Percentiles rank a stretch among this genome's conserved stretches.
These are phyloP conservation scores for Durio zibethinus DNA, from an alignment of 345 rosid genomes.

Conservation along the genomic window DNA sequence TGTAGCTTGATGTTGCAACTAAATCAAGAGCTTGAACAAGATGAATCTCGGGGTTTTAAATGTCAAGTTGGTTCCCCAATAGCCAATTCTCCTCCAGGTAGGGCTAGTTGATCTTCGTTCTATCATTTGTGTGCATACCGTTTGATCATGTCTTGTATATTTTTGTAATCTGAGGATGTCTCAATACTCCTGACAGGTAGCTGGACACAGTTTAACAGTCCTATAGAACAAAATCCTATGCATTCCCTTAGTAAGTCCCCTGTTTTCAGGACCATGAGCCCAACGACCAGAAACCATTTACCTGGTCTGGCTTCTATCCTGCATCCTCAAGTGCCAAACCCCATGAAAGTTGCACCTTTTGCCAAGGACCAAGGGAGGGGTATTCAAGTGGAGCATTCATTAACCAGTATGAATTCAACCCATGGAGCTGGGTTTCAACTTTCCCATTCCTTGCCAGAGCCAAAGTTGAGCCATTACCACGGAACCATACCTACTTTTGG, in stretches of 20 bases:
- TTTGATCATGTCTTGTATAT: neutral
- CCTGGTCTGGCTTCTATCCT: conserved; percentile 60
- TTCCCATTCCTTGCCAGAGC: conserved; percentile 49
- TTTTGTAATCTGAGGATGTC: conserved; percentile 12
- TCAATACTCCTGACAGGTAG: conserved; percentile 36
- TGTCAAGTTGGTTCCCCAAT: conserved; percentile 54
- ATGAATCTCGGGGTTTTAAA: conserved; percentile 46
- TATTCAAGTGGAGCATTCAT: conserved; percentile 36
- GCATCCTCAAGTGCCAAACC: conserved; percentile 38
- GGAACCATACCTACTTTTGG: conserved; percentile 42
- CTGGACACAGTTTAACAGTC: conserved; percentile 54
- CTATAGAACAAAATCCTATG: conserved; percentile 46
- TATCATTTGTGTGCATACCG: neutral
- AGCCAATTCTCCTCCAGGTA: conserved; percentile 53
- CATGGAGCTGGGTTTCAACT: conserved; percentile 42
- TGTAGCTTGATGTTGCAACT: conserved; percentile 59
- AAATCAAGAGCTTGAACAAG: conserved; percentile 62
- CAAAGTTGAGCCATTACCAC: conserved; percentile 43
- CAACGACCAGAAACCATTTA: conserved; percentile 40
- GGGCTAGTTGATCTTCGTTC: conserved; percentile 21
- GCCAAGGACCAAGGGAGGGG: conserved; percentile 44
- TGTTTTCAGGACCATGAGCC: conserved; percentile 39
- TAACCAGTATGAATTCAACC: conserved; percentile 34
- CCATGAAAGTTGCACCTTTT: conserved; percentile 42
- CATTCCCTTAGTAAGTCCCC: conserved; percentile 46